phyloP scores from a whole-genome alignment of 257 asterid species.

The Scutellaria minor region DNA sequence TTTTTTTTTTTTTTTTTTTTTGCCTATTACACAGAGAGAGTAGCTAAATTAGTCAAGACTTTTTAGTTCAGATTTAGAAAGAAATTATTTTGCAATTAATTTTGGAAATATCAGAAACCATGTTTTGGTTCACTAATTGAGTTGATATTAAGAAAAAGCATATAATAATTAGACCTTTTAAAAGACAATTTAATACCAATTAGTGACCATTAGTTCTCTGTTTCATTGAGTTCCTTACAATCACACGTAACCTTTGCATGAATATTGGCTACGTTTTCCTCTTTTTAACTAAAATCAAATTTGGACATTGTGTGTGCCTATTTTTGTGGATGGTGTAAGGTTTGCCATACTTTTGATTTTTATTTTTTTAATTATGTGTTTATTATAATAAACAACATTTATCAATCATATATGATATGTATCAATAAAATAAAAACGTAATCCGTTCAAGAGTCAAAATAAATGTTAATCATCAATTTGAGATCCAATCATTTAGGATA shows the following conservation, averaged over 20 bases:
- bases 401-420: no score
- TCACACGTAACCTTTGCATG: slow-evolving; percentile 20
- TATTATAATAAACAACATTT: no score
- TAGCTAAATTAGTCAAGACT: not conserved
- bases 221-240: slow-evolving; percentile 11
- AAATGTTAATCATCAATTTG: no score
- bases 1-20: no score
- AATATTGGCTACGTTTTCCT: not conserved
- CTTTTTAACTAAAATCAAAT: slow-evolving; percentile 7
- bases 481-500: no score
- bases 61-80: not conserved
- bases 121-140: not conserved
- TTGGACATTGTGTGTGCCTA: not conserved
- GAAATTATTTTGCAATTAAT: not conserved
- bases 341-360: no score
- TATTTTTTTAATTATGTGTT: no score
- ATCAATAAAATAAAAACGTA: no score
- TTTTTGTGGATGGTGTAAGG: not conserved
- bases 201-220: slow-evolving; percentile 9
- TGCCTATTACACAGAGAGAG: not conserved
- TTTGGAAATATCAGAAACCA: not conserved
- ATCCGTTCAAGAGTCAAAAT: no score
- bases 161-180: not conserved
- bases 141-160: not conserved
- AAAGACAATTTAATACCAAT: not conserved